These are phyloP conservation scores for Rehmannia glutinosa DNA, from an alignment of 257 asterid species.

Conservation along the genomic window DNA sequence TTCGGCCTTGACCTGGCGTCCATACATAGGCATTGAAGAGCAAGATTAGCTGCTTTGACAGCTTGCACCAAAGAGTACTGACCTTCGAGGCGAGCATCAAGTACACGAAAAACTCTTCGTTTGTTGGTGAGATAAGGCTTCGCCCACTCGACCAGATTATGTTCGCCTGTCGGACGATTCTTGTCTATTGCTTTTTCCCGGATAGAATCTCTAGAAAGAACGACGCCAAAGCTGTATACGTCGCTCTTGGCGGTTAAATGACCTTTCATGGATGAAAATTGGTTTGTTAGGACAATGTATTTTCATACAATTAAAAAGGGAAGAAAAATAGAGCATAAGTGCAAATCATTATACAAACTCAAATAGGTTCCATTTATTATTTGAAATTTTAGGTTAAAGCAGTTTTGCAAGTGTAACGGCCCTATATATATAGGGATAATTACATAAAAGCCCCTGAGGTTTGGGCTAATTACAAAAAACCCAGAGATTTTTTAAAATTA, in stretches of 20 bases:
- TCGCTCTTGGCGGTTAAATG: conserved; percentile 77
- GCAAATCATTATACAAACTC: too few species aligned
- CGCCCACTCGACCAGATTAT: conserved; percentile 71
- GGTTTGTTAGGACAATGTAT: conserved; percentile 1
- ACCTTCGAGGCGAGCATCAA: conserved; percentile 63
- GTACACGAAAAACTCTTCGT: conserved; percentile 46
- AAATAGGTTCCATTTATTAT: too few species aligned
- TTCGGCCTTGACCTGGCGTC: conserved; percentile 54
- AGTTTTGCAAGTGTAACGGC: too few species aligned
- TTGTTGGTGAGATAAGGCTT: conserved; percentile 68
- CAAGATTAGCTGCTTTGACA: conserved; percentile 43
- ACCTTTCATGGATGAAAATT: conserved; percentile 27
- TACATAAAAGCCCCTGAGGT: neutral
- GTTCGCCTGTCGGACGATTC: conserved; percentile 67
- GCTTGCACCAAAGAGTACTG: conserved; percentile 46
- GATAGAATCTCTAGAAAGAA: conserved; percentile 61
- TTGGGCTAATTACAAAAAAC: neutral
- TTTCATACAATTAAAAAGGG: neutral
- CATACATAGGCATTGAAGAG: conserved; percentile 50
- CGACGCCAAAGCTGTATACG: conserved; percentile 75
- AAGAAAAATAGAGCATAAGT: too few species aligned
- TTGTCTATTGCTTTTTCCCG: conserved; percentile 74
- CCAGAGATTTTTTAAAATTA: too few species aligned
- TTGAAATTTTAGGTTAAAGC: too few species aligned
- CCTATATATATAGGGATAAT: too few species aligned